phyloP scores from a whole-genome alignment of 306 rosid species.

The Cicer arietinum region DNA sequence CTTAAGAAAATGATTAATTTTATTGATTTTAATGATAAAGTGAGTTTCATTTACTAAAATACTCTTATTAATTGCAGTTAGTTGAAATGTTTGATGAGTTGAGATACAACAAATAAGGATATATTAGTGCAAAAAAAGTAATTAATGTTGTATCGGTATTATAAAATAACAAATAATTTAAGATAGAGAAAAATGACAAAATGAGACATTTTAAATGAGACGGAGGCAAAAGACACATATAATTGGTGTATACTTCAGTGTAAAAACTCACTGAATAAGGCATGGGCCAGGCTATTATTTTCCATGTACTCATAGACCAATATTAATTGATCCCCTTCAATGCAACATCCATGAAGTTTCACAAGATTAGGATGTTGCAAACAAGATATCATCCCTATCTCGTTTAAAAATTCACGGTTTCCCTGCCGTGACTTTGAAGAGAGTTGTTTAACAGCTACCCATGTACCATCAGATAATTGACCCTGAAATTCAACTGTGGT shows the following conservation, averaged over 20 bases:
- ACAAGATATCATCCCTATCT: slow-evolving; percentile 64
- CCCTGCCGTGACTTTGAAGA: slow-evolving; percentile 61
- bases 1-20: too few species aligned
- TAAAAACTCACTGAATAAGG: slow-evolving; percentile 63
- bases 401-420: slow-evolving; percentile 61
- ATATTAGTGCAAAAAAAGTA: too few species aligned
- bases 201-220: too few species aligned
- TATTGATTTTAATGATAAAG: too few species aligned
- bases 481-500: slow-evolving; percentile 48
- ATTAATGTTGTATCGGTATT: too few species aligned
- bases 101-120: too few species aligned
- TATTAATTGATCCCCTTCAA: slow-evolving; percentile 59
- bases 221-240: neutral
- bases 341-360: slow-evolving; percentile 65
- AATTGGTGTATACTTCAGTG: neutral
- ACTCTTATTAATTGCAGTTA: too few species aligned
- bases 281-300: slow-evolving; percentile 61
- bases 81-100: too few species aligned
- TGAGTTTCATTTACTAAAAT: too few species aligned
- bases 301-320: slow-evolving; percentile 71
- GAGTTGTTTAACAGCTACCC: slow-evolving; percentile 65
- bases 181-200: too few species aligned
- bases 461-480: slow-evolving; percentile 56
- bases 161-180: too few species aligned
- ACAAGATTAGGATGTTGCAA: slow-evolving; percentile 72